Conservation (phyloP, 2,329 filamentous ascomycete species). For the Helotiales sp. region DNA sequence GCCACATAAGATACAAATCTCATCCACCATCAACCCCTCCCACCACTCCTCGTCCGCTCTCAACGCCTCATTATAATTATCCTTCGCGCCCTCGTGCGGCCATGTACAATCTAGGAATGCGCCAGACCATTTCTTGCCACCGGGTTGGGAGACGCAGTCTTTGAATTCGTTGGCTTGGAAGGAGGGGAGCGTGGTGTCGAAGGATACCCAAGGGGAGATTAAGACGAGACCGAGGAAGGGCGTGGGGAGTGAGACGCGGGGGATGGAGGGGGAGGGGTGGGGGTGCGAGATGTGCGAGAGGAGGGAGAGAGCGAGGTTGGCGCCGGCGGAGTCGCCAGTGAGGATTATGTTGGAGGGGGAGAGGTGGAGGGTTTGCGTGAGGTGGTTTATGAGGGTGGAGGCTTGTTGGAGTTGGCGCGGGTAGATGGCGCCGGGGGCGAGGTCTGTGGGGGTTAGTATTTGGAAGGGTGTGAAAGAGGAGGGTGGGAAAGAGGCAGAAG, state of each 20-base stretch:
- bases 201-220: conserved; percentile 62
- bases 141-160: conserved; percentile 53
- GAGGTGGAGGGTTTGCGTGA: conserved; percentile 43
- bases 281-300: conserved; percentile 60
- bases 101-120: conserved; percentile 51
- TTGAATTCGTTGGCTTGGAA: conserved; percentile 53
- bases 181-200: conserved; percentile 51
- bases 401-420: conserved; percentile 55
- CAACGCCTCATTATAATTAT: conserved; percentile 59
- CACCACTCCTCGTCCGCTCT: conserved; percentile 59
- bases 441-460: conserved; percentile 34
- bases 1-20: conserved; percentile 53
- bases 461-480: neutral
- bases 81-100: conserved; percentile 39
- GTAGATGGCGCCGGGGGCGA: conserved; percentile 53
- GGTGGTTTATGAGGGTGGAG: conserved; percentile 49
- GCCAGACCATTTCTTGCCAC: conserved; percentile 51
- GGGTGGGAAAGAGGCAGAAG: neutral
- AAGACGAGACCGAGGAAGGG: conserved; percentile 57
- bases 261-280: conserved; percentile 61
- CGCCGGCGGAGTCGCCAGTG: conserved; percentile 59
- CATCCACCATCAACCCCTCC: conserved; percentile 51
- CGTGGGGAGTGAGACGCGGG: conserved; percentile 45
- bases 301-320: conserved; percentile 51
- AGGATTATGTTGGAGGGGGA: conserved; percentile 48